Conservation (phyloP, 2,329 filamentous ascomycete species). For the Lecanoromycetidae sp. region DNA sequence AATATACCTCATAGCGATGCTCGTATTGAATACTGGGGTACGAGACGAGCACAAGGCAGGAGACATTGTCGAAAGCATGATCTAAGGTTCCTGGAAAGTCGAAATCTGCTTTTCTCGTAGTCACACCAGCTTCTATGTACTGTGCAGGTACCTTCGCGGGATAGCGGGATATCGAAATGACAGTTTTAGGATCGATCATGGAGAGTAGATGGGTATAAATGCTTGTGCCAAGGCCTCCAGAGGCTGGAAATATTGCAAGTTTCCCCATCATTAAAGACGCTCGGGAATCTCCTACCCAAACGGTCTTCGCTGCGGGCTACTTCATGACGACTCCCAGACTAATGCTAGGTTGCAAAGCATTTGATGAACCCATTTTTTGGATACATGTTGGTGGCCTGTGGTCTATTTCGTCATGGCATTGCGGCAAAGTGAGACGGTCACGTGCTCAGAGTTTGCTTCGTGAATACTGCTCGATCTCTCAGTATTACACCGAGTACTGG, state of each 20-base stretch:
- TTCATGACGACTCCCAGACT: too few species aligned
- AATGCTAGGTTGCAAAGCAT: too few species aligned
- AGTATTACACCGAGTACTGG: too few species aligned
- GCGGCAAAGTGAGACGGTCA: too few species aligned
- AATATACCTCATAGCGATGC: constrained; percentile 31
- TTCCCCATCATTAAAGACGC: constrained; percentile 8
- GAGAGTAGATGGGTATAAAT: constrained; percentile 39
- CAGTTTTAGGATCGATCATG: constrained; percentile 32
- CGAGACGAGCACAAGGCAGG: constrained; percentile 44
- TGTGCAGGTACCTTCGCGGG: constrained; percentile 32
- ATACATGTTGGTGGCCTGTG: too few species aligned
- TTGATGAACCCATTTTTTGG: too few species aligned
- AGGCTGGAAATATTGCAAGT: constrained; percentile 38
- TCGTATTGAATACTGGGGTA: constrained; percentile 40
- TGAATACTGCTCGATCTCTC: too few species aligned
- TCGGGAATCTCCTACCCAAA: too few species aligned
- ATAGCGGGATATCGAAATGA: constrained; percentile 38
- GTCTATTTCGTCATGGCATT: too few species aligned
- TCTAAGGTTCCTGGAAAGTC: constrained; percentile 36
- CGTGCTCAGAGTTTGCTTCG: too few species aligned
- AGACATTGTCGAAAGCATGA: constrained; percentile 38
- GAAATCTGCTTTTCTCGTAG: constrained; percentile 42
- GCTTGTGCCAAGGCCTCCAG: constrained; percentile 41
- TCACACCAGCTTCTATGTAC: constrained; percentile 33
- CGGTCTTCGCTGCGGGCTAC: too few species aligned